Evolutionary conservation across 2,329 filamentous ascomycete genomes (phyloP), one percentile per base, ranked within the genome.

Genomic region (Clarireedia paspali): DNA sequence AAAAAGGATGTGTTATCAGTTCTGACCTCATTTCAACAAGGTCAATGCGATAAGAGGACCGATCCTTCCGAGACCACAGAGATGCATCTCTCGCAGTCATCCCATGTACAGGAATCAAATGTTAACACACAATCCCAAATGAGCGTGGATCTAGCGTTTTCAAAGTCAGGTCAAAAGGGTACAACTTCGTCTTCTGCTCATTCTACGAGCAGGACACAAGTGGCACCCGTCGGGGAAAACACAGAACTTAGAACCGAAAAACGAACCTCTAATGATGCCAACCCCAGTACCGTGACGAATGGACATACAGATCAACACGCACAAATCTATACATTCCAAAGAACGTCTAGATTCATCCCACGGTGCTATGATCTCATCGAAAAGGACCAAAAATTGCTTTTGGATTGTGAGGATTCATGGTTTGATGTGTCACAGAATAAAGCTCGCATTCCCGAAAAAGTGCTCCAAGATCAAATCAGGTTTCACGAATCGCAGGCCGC

Each of bases 331-430:
- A 67, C 62, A 6, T 68, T 67, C 42, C 48, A 60, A 47, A 60
- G 61, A 4, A 44, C 60, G 6, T 61, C 61, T 20, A 56, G 60
- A 17, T 50, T 7, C 15, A 74, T 81, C 53, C 67, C 69, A 30
- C 70, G 68, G 17, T 67, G 63, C 45, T 74, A 78, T 60, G 65
- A 77, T 34, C 69, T 63, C 24, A 76, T 81, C 51, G 72, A 77
- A 2, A 69, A 66, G 26, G 72, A 77, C 15, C 83, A 86, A 61
- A 64, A 67, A 45, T 62, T 70, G 7, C 68, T 85, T 5, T 67
- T 86, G 1, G 71, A 75, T 5, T 65, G 71, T 10, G 58, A 68
- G 5, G 70, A 75, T 15, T 77, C 71, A 6, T 74, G 72, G 72
- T 68, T 36, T 17, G 20, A 64, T 42, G 47, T 59, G 34, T 58